A percentile compares a stretch with the other conserved stretches of the same genome.
Conservation (phyloP, 78 protist species). For the Dictyostelium discoideum region dicty_2.7 NC_007090.3:4065501-4066000, state of each 20-base stretch:
- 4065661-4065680: not conserved
- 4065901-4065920: constrained; percentile 14
- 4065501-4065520: not conserved
- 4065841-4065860: constrained; percentile 55
- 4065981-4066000: not conserved
- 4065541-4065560: not conserved
- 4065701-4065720: not conserved
- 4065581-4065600: not conserved
- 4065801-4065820: constrained; percentile 19
- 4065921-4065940: constrained; percentile 51
- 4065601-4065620: not conserved
- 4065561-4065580: not conserved
- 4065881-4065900: not conserved
- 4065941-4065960: constrained; percentile 47
- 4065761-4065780: not conserved
- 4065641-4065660: not conserved
- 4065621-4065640: not conserved
- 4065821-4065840: constrained; percentile 2
- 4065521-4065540: constrained; percentile 37
- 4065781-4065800: not conserved
- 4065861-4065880: constrained; percentile 6
- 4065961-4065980: not conserved
- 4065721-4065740: not conserved
- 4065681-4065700: not conserved
- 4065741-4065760: not conserved